Conservation (phyloP, 1,139 yeast species). For the Geotrichum macrosporum region DNA sequence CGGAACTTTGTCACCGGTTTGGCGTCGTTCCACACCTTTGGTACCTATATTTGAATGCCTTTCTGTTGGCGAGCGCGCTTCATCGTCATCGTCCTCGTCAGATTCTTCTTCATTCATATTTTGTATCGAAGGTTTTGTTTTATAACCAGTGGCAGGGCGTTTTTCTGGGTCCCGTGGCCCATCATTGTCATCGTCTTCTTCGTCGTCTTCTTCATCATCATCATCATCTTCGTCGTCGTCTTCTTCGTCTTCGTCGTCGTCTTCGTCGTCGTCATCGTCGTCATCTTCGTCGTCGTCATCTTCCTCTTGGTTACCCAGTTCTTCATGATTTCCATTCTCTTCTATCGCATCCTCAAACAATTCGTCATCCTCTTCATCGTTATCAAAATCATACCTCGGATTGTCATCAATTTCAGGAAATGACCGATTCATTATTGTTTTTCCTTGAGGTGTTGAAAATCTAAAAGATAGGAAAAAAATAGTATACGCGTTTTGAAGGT, state of each 20-base stretch:
- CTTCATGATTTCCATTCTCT: constrained; percentile 26
- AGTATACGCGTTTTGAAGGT: background rate
- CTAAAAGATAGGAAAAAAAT: too few species aligned
- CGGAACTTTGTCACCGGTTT: constrained; percentile 9
- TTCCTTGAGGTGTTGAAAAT: too few species aligned
- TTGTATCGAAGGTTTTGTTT: constrained; percentile 11
- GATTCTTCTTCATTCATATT: constrained; percentile 18
- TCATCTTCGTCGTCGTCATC: too few species aligned
- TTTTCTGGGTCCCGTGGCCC: constrained; percentile 18
- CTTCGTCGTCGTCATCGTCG: too few species aligned
- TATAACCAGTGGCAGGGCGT: constrained; percentile 16
- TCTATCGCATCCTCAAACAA: constrained; percentile 33
- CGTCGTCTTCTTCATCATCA: too few species aligned
- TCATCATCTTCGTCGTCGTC: too few species aligned
- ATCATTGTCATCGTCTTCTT: constrained; percentile 26
- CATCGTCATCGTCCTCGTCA: constrained; percentile 20
- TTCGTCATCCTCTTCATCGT: constrained; percentile 32
- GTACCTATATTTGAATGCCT: constrained; percentile 1
- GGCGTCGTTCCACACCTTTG: constrained; percentile 4
- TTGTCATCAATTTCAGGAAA: constrained; percentile 16
- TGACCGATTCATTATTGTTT: constrained; percentile 11
- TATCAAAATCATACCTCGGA: constrained; percentile 19
- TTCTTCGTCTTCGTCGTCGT: too few species aligned
- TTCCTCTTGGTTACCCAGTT: constrained; percentile 23
- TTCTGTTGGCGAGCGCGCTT: background rate